These are phyloP conservation scores for Lagerstroemia speciosa DNA, from an alignment of 345 rosid species.

Conservation along the genomic window DNA sequence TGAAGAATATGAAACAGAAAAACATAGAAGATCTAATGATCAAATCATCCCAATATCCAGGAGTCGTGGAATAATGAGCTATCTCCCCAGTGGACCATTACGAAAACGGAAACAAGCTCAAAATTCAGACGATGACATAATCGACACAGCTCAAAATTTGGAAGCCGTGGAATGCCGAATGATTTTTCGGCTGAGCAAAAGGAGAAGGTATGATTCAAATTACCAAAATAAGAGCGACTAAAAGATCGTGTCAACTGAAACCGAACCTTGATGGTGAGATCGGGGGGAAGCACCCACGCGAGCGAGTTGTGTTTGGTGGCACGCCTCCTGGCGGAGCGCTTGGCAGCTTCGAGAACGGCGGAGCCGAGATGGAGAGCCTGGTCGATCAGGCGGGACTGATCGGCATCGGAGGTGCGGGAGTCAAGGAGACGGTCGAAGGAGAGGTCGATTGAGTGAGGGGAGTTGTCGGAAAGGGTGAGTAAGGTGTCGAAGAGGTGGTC, in stretches of 20 bases:
- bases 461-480: conserved; percentile 37
- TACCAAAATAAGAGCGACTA: not conserved
- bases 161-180: not conserved
- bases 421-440: conserved; percentile 64
- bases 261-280: conserved; percentile 66
- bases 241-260: not conserved
- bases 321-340: conserved; percentile 55
- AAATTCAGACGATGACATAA: not conserved
- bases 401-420: conserved; percentile 37
- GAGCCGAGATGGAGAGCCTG: conserved; percentile 54
- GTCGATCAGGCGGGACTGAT: conserved; percentile 49
- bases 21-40: not conserved
- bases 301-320: conserved; percentile 55
- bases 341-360: conserved; percentile 50
- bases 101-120: not conserved
- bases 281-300: conserved; percentile 67
- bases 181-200: not conserved
- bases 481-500: conserved; percentile 42
- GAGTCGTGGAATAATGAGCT: not conserved
- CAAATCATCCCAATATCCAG: not conserved
- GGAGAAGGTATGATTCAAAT: not conserved
- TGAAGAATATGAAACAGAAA: not conserved
- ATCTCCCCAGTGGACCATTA: not conserved
- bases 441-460: conserved; percentile 39
- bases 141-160: not conserved